Conservation (phyloP, 2,329 filamentous ascomycete species). For the Paecilomyces variotii region DNA sequence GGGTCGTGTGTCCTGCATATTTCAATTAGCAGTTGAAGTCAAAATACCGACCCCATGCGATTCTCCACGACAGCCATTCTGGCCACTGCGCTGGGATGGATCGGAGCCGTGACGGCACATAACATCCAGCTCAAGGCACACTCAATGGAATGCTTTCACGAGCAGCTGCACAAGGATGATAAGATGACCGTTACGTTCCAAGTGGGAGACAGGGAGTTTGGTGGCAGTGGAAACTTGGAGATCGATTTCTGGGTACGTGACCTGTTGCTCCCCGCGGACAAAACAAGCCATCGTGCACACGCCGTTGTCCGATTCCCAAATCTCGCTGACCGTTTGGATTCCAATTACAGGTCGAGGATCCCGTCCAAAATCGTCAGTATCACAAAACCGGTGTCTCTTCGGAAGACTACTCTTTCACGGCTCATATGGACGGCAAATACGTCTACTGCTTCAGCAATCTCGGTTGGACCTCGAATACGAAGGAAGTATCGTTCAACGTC, state of each 20-base stretch:
- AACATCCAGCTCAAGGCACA: constrained; percentile 94
- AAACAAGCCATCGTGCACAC: neutral
- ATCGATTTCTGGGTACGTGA: constrained; percentile 91
- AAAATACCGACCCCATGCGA: constrained; percentile 25
- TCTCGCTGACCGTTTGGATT: constrained; percentile 9
- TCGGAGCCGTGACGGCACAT: constrained; percentile 66
- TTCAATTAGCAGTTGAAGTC: neutral
- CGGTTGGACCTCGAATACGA: constrained; percentile 90
- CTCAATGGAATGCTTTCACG: constrained; percentile 95
- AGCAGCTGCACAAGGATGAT: constrained; percentile 84
- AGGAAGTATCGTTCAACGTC: constrained; percentile 98
- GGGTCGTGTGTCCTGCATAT: neutral
- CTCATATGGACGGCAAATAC: constrained; percentile 78
- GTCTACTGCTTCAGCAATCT: constrained; percentile 99
- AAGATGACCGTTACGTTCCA: constrained; percentile 99
- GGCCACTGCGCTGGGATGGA: constrained; percentile 47
- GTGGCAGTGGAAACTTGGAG: constrained; percentile 85
- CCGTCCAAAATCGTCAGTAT: constrained; percentile 64
- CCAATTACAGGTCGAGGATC: constrained; percentile 62
- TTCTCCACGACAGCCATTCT: constrained; percentile 32
- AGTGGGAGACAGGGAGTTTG: constrained; percentile 93
- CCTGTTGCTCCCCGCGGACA: neutral
- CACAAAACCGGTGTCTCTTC: constrained; percentile 75
- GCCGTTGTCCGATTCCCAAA: neutral
- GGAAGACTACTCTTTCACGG: constrained; percentile 88